phyloP scores from a whole-genome alignment of 495 filamentous ascomycete species.

The Hypoxylon crocopeplum region DNA sequence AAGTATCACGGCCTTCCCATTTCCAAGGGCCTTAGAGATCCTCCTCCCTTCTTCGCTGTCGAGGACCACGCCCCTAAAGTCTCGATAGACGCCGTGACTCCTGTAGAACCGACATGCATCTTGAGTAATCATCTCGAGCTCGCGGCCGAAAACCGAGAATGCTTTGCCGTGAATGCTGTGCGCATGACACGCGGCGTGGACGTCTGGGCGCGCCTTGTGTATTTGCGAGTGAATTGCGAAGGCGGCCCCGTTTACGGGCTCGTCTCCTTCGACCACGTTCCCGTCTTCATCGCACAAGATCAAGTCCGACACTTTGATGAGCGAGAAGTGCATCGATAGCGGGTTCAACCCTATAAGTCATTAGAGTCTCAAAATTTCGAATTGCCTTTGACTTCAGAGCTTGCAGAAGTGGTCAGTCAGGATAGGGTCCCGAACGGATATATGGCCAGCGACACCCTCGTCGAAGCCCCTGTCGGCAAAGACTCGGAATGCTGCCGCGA shows the following conservation, averaged over 20 bases:
- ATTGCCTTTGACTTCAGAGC: not conserved
- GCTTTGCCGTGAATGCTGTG: conserved; percentile 59
- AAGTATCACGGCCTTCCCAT: conserved; percentile 68
- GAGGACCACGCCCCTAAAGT: conserved; percentile 57
- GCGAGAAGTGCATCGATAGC: conserved; percentile 63
- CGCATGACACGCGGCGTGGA: conserved; percentile 58
- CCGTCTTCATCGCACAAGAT: conserved; percentile 62
- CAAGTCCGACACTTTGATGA: conserved; percentile 57
- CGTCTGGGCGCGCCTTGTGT: conserved; percentile 58
- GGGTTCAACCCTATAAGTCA: conserved; percentile 53
- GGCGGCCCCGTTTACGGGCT: conserved; percentile 65
- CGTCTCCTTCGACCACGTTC: conserved; percentile 54
- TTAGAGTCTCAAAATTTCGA: not conserved
- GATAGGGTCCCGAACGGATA: conserved; percentile 53
- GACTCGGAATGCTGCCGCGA: conserved; percentile 74
- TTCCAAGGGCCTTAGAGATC: conserved; percentile 65
- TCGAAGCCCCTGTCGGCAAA: conserved; percentile 74
- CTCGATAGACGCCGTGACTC: conserved; percentile 49
- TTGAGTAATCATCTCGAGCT: conserved; percentile 57
- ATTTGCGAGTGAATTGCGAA: conserved; percentile 64
- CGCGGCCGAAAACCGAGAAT: conserved; percentile 55
- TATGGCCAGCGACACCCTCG: conserved; percentile 72
- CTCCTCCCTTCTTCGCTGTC: conserved; percentile 66
- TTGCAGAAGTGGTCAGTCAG: conserved; percentile 57
- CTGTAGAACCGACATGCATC: conserved; percentile 63